A percentile compares a stretch with the other conserved stretches of the same genome.
These are phyloP conservation scores for Incumbomyces lentus DNA, from an alignment of 2,329 filamentous ascomycete species.

Conservation along the genomic window DNA sequence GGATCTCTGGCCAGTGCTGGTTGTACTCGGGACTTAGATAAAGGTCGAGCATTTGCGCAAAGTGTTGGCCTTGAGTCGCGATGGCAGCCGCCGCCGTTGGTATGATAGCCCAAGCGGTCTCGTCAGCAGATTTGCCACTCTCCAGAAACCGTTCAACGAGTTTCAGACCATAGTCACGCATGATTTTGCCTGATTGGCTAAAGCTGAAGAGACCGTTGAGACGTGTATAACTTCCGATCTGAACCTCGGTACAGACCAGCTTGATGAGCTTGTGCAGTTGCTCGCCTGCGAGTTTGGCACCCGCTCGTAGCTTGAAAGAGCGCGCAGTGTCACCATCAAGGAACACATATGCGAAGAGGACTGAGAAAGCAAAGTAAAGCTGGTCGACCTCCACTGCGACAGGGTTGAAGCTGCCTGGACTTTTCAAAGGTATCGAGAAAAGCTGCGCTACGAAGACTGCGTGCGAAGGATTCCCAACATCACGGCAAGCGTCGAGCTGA, in stretches of 20 bases:
- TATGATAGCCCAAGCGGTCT: slow-evolving; percentile 48
- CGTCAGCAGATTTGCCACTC: slow-evolving; percentile 35
- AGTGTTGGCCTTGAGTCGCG: slow-evolving; percentile 48
- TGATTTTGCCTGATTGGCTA: slow-evolving; percentile 21
- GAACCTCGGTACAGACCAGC: slow-evolving; percentile 16
- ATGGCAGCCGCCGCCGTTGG: slow-evolving; percentile 48
- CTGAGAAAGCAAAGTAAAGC: slow-evolving; percentile 21
- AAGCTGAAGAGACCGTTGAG: slow-evolving; percentile 20
- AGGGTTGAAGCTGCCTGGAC: slow-evolving; percentile 15
- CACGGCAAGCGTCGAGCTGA: slow-evolving; percentile 24
- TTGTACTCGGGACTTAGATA: slow-evolving; percentile 39
- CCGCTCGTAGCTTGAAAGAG: slow-evolving; percentile 19
- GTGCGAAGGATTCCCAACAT: slow-evolving; percentile 24
- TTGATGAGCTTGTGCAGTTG: slow-evolving; percentile 18
- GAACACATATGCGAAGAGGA: slow-evolving; percentile 25
- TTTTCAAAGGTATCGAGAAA: slow-evolving; percentile 23
- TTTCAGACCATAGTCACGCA: slow-evolving; percentile 45
- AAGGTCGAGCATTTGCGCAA: slow-evolving; percentile 48
- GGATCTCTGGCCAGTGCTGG: slow-evolving; percentile 21
- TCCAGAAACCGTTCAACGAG: slow-evolving; percentile 45
- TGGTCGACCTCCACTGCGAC: slow-evolving; percentile 19
- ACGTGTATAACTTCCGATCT: slow-evolving; percentile 30
- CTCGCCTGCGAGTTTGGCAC: slow-evolving; percentile 16
- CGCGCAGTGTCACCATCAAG: slow-evolving; percentile 21
- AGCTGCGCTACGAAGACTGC: slow-evolving; percentile 23